Base-by-base conservation (phyloP, 169 alveolate genomes). In the Cryptosporidium ubiquitum region DNA sequence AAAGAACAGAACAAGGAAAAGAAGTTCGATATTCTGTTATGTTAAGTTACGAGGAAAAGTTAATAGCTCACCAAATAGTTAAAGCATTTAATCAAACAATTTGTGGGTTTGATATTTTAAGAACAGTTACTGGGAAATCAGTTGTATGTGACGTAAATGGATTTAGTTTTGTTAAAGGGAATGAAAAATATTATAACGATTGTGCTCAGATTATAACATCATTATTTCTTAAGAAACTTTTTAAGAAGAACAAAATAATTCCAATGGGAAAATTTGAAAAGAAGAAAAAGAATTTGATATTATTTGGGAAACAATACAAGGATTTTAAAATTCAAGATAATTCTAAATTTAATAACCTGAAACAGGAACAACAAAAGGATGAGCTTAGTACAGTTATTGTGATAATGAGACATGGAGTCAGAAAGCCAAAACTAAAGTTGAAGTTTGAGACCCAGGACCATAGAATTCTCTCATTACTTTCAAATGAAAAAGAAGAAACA, bases 111-210 rank as follows among this genome's bases (percentile, higher is more conserved):
- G 99, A 97, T 85, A 96, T 98, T 49, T 92, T 97, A 42, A 92
- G 99, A 61, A 92, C 96, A 16, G 91, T 93, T 39, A 93, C 93
- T 73, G 97, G 97, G 2, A 94, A 97, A 60, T 96, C 99, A 0
- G 96, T 96, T 86, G 99, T 98, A 14, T 97, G 99, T 91, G 99
- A 98, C 92, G 99, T 98, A 9, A 97, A 98, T 92, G 99, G 99
- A 3, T 97, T 98, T 96, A 96, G 99, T 39, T 97, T 98, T 92
- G 99, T 97, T 14, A 98, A 97, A 94, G 97, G 99, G 4, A 96
- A 96, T 91, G 86, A 94, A 68, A 96, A 97, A 91, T 97, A 97
- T 93, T 97, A 96, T 92, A 93, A 95, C 70, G 99, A 97, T 93
- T 96, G 99, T 84, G 97, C 98, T 64, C 64, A 58, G 29, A 79